Conservation (phyloP, 2,329 filamentous ascomycete genomes). For the Botrytis deweyae region DNA sequence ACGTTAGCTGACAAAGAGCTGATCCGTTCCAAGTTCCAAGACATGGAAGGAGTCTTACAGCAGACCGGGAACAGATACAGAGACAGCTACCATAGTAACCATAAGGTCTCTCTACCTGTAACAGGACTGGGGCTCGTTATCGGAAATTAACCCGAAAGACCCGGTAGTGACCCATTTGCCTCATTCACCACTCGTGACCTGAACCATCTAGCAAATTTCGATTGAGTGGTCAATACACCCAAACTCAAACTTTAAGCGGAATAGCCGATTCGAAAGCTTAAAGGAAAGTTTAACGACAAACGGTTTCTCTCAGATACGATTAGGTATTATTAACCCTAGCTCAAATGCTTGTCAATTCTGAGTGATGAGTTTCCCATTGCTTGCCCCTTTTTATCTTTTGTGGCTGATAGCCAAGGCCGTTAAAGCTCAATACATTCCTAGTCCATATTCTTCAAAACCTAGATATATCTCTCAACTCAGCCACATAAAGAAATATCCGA, state of each 20-base stretch:
- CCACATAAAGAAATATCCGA: constrained; percentile 3
- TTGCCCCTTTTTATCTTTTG: neutral
- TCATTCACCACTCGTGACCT: neutral
- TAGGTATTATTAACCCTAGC: neutral
- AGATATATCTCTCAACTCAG: constrained; percentile 1
- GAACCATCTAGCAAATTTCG: neutral
- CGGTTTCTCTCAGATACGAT: constrained; percentile 6
- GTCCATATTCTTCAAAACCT: neutral
- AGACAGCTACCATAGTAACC: neutral
- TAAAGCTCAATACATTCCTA: neutral
- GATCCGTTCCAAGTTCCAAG: constrained; percentile 9
- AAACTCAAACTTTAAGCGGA: constrained; percentile 7
- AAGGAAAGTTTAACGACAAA: constrained; percentile 8
- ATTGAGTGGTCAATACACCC: neutral
- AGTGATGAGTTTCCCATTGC: neutral
- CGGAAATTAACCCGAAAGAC: constrained; percentile 20
- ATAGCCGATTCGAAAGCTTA: constrained; percentile 13
- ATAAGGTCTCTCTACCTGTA: constrained; percentile 5
- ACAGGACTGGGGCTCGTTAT: constrained; percentile 5
- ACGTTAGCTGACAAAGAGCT: constrained; percentile 19
- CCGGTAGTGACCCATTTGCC: constrained; percentile 4
- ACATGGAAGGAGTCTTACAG: constrained; percentile 10
- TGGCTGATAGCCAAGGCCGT: neutral
- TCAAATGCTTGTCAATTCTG: neutral
- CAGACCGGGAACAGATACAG: neutral